phyloP scores from a whole-genome alignment of 2,329 filamentous ascomycete genomes.

The Cladophialophora immunda region DNA sequence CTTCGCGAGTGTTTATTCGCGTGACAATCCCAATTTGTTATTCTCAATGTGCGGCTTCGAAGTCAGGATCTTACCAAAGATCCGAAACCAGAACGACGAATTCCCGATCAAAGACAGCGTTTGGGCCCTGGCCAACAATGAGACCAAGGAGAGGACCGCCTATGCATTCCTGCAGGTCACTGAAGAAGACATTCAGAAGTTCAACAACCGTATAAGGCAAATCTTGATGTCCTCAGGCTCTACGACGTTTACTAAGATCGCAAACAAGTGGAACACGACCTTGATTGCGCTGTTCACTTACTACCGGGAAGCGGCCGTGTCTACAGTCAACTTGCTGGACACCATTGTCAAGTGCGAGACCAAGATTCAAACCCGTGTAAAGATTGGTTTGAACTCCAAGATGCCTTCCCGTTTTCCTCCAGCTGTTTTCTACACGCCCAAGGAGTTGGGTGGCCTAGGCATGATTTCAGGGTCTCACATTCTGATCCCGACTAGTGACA shows the following conservation, averaged over 20 bases:
- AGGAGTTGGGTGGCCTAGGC: slow-evolving; percentile 93
- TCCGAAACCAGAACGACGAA: slow-evolving; percentile 92
- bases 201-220: slow-evolving; percentile 98
- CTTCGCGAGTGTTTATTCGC: slow-evolving; percentile 96
- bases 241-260: slow-evolving; percentile 99
- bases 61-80: slow-evolving; percentile 94
- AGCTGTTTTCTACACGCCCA: slow-evolving; percentile 98
- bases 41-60: slow-evolving; percentile 99
- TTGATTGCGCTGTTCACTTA: slow-evolving; percentile 98
- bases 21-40: slow-evolving; percentile 94
- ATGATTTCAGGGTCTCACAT: slow-evolving; percentile 99
- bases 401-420: slow-evolving; percentile 99
- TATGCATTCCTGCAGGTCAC: slow-evolving; percentile 98
- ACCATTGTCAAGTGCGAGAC: slow-evolving; percentile 99
- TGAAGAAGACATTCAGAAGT: slow-evolving; percentile 97
- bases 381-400: slow-evolving; percentile 98
- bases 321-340: slow-evolving; percentile 90
- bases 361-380: slow-evolving; percentile 98
- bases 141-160: slow-evolving; percentile 94
- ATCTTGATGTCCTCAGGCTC: slow-evolving; percentile 99
- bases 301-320: slow-evolving; percentile 96
- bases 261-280: slow-evolving; percentile 99
- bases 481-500: slow-evolving; percentile 94
- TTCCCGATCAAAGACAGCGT: slow-evolving; percentile 98
- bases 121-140: slow-evolving; percentile 96